Percentiles rank a stretch among this genome's conserved stretches.
phyloP scores from a whole-genome alignment of 805 yeast genomes.

The Barnettozyma vustinii region DNA sequence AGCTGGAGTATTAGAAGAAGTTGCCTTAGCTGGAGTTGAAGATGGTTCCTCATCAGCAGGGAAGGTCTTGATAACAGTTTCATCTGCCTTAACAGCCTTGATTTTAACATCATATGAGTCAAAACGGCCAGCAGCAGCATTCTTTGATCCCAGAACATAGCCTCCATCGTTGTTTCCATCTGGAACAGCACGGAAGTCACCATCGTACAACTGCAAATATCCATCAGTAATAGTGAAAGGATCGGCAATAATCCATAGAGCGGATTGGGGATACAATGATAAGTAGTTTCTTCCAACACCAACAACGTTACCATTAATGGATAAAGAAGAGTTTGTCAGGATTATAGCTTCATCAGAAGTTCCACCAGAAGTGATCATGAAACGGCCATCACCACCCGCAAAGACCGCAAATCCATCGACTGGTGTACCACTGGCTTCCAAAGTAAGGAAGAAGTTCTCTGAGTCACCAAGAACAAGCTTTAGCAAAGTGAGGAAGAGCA shows the following conservation, averaged over 20 bases:
- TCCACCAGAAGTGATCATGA: neutral
- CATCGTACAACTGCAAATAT: conserved; percentile 11
- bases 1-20: neutral
- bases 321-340: neutral
- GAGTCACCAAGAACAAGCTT: conserved; percentile 9
- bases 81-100: conserved; percentile 8
- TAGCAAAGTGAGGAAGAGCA: neutral
- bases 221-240: conserved; percentile 17
- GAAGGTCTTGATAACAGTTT: conserved; percentile 2
- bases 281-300: conserved; percentile 19
- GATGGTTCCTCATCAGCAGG: neutral
- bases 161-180: conserved; percentile 12
- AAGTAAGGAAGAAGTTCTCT: conserved; percentile 2
- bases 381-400: neutral
- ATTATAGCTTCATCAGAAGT: neutral
- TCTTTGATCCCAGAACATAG: conserved; percentile 16
- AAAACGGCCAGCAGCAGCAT: conserved; percentile 15
- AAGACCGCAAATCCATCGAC: neutral
- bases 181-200: conserved; percentile 20
- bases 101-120: conserved; percentile 8
- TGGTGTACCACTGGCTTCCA: conserved; percentile 15
- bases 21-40: neutral
- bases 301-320: conserved; percentile 2
- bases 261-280: conserved; percentile 9
- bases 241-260: conserved; percentile 7